These are phyloP conservation scores for Gaeumannomyces sp. DNA, from an alignment of 2,329 filamentous ascomycete genomes.

Conservation along the genomic window DNA sequence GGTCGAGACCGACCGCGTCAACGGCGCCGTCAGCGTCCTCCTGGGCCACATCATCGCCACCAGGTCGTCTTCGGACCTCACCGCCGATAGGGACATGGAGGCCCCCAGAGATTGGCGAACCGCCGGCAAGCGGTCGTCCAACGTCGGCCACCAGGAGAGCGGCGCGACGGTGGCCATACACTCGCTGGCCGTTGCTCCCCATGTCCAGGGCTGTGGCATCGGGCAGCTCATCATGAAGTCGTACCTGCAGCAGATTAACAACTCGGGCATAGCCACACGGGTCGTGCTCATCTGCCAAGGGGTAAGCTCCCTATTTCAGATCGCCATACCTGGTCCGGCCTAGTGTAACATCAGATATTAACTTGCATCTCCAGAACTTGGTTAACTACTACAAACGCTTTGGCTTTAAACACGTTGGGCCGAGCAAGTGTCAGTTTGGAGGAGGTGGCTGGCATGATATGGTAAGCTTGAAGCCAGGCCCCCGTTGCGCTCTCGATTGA, in stretches of 20 bases:
- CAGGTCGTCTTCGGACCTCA: constrained; percentile 53
- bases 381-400: constrained; percentile 71
- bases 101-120: constrained; percentile 62
- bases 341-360: background rate
- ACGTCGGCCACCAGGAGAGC: constrained; percentile 62
- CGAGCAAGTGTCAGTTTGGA: constrained; percentile 64
- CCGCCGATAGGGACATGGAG: constrained; percentile 73
- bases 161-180: constrained; percentile 76
- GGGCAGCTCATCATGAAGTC: constrained; percentile 68
- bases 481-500: no score
- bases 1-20: constrained; percentile 53
- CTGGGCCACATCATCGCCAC: constrained; percentile 76
- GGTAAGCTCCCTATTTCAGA: constrained; percentile 24
- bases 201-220: constrained; percentile 67
- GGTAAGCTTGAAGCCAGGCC: constrained; percentile 39
- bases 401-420: constrained; percentile 63
- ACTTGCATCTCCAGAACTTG: constrained; percentile 44
- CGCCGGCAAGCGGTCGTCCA: constrained; percentile 32
- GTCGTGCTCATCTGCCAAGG: constrained; percentile 74
- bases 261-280: constrained; percentile 62
- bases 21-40: constrained; percentile 54
- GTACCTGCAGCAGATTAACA: constrained; percentile 71
- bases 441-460: constrained; percentile 80
- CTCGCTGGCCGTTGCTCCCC: constrained; percentile 72
- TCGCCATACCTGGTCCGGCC: background rate